Conservation (phyloP, 1,139 yeast genomes). For the Blastobotrys illinoisensis region DNA sequence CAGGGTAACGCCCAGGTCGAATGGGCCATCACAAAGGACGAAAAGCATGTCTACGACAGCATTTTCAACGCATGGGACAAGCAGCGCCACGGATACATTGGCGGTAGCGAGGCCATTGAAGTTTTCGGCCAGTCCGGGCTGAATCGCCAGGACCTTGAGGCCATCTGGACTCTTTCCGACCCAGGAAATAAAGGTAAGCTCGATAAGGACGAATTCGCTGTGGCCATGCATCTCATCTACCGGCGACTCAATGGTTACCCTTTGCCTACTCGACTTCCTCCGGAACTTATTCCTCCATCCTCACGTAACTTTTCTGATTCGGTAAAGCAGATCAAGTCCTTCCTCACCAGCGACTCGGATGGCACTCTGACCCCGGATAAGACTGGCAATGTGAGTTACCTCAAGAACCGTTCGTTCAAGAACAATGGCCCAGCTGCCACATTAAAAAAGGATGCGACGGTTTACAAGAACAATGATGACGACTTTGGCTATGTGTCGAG, state of each 20-base stretch:
- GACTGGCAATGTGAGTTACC: constrained; percentile 21
- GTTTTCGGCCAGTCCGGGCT: constrained; percentile 90
- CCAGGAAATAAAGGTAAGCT: constrained; percentile 82
- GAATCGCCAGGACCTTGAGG: constrained; percentile 75
- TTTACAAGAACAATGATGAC: constrained; percentile 58
- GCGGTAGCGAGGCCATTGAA: constrained; percentile 77
- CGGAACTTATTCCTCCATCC: constrained; percentile 76
- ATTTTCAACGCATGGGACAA: constrained; percentile 87
- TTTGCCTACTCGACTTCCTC: constrained; percentile 58
- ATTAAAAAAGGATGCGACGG: constrained; percentile 44
- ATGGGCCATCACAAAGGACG: constrained; percentile 84
- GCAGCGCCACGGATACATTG: constrained; percentile 58
- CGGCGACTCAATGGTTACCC: constrained; percentile 71
- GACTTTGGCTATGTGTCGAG: constrained; percentile 64
- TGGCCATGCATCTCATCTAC: constrained; percentile 91
- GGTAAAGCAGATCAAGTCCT: constrained; percentile 47
- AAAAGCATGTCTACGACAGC: constrained; percentile 78
- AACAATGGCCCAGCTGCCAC: constrained; percentile 32
- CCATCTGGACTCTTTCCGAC: constrained; percentile 93
- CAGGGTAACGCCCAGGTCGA: constrained; percentile 35
- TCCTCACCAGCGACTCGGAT: constrained; percentile 31
- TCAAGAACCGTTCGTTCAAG: constrained; percentile 26
- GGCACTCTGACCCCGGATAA: constrained; percentile 16
- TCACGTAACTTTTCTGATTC: constrained; percentile 49
- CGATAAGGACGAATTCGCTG: constrained; percentile 78